Base-by-base conservation (phyloP, 2,329 filamentous ascomycete species). In the Cladophialophora bantiana region DNA sequence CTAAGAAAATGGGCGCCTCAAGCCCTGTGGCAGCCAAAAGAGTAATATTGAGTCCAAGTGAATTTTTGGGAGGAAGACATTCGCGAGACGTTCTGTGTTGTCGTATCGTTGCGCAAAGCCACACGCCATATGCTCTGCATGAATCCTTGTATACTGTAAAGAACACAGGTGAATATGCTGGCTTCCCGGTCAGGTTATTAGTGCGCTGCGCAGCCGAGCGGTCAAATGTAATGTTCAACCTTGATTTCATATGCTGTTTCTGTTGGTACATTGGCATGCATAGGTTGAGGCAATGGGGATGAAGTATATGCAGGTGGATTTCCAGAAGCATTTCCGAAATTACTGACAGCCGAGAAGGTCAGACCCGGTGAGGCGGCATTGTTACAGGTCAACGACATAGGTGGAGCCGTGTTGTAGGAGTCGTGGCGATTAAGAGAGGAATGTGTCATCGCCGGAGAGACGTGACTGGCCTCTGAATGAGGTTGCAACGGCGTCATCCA, bases 401-500 rank as follows among this genome's bases (percentile, higher is more conserved):
- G 62, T 5, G 68, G 62, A 9, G 64, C 66, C 4, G 59, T 68
- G 31, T 67, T 68, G 62, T 70, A 70, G 2, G 55, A 38, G 26
- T 66, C 65, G 34, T 64, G 64, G 20, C n/a, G 48, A 31, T 45
- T 62, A 26, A 66, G 26, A 32, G n/a, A 53, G 53, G 42, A 57
- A 34, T 48, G 56, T 4, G 26, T 42, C 12, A 59, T 53, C 1
- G 60, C 34, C 13, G 38, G 42, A 20, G 55, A 67, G 36, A 40
- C 34, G 15, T 56, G 56, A 34, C 42, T 48, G 34, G 26, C 35
- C 7, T 55, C 61, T 26, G 59, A 10, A 34, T 66, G 67, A 26
- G 68, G 57, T 15, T 69, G 67, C 26, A 72, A 38, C 4, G 67
- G 68, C 13, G 66, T 71, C 67, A 73, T 69, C 71, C 71, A 73